Percentiles rank a stretch among this genome's conserved stretches.
phyloP scores from a whole-genome alignment of 1,139 yeast genomes.

The Geotrichum carabidarum region DNA sequence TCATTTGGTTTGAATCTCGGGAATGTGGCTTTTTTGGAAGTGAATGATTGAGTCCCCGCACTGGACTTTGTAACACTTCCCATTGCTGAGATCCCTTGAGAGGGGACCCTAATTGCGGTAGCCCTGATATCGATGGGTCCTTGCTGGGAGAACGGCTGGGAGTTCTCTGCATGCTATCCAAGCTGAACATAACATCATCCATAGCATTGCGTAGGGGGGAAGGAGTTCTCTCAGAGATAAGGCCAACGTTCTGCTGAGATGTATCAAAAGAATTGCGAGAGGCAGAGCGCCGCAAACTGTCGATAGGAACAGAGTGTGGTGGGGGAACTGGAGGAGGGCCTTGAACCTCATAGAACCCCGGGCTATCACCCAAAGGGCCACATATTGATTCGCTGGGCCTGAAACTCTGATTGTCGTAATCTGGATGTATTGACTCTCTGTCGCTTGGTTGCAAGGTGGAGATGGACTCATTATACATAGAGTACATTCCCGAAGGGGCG shows the following conservation, averaged over 20 bases:
- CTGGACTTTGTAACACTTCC: slow-evolving; percentile 1
- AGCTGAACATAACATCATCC: slow-evolving; percentile 35
- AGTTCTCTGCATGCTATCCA: slow-evolving; percentile 28
- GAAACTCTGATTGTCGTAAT: background rate
- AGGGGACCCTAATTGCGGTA: background rate
- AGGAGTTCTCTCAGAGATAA: slow-evolving; percentile 43
- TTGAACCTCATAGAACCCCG: background rate
- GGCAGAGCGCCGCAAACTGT: background rate
- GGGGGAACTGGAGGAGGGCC: slow-evolving; percentile 34
- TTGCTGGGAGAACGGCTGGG: slow-evolving; percentile 11
- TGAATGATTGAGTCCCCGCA: background rate
- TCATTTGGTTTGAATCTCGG: background rate
- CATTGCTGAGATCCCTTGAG: slow-evolving; percentile 1
- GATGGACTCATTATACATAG: slow-evolving; percentile 11
- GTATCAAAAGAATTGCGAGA: background rate
- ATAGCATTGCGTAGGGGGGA: slow-evolving; percentile 44
- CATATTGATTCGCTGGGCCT: background rate
- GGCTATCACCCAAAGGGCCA: background rate
- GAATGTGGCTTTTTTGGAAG: background rate
- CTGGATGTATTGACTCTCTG: background rate
- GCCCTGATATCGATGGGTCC: background rate
- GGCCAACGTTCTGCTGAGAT: background rate
- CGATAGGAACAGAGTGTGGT: slow-evolving; percentile 28
- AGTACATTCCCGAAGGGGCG: background rate
- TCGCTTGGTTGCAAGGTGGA: slow-evolving; percentile 9